Evolutionary conservation across 2,329 filamentous ascomycete species (phyloP).

Genomic region (Cladophialophora bantiana): DNA sequence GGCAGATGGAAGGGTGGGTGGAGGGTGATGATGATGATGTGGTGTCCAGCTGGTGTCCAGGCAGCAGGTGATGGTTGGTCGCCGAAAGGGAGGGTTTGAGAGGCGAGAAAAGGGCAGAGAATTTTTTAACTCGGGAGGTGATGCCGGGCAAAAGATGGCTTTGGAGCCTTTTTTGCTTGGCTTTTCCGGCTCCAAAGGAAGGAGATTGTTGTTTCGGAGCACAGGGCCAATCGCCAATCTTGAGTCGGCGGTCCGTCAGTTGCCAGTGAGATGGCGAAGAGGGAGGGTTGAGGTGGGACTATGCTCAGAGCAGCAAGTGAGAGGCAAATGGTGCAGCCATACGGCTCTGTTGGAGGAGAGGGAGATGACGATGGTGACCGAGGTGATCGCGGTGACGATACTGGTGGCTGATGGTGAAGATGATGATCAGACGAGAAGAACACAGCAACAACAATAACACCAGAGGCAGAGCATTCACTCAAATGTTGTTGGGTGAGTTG

Average conservation of each 20-base stretch:
- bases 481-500: neutral
- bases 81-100: constrained; percentile 24
- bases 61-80: constrained; percentile 22
- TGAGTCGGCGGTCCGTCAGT: neutral
- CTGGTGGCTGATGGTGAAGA: neutral
- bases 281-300: neutral
- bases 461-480: neutral
- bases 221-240: constrained; percentile 11
- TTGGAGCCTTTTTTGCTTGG: constrained; percentile 14
- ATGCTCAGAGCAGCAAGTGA: neutral
- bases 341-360: neutral
- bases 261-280: constrained; percentile 3
- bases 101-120: constrained; percentile 24
- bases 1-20: constrained; percentile 26
- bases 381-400: neutral
- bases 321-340: constrained; percentile 10
- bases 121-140: constrained; percentile 21
- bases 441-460: neutral
- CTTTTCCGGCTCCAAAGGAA: constrained; percentile 3
- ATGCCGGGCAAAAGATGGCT: constrained; percentile 14
- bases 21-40: constrained; percentile 25
- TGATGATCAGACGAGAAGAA: neutral
- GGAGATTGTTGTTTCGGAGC: constrained; percentile 26
- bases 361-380: neutral
- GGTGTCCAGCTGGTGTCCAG: constrained; percentile 12